Evolutionary conservation across 306 rosid species (phyloP).

Genomic region (Prinsepia uniflora): DNA sequence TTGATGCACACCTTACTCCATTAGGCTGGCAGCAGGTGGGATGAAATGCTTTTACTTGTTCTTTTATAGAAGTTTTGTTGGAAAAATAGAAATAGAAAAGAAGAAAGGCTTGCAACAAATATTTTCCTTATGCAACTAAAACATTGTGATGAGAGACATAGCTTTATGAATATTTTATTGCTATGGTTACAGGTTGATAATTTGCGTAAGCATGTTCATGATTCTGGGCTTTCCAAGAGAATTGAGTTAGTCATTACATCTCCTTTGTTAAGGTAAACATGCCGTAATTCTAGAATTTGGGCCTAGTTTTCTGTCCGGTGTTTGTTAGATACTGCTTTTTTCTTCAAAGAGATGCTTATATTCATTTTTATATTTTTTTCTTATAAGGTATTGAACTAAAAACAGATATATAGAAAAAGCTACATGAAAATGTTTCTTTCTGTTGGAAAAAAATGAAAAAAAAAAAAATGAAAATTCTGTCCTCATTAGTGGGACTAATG

Average conservation of each 20-base stretch:
- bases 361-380: not conserved
- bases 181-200: conserved; percentile 40
- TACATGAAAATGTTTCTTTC: not conserved
- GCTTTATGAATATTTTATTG: not conserved
- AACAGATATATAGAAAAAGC: not conserved
- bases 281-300: not conserved
- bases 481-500: not conserved
- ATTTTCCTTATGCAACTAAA: not conserved
- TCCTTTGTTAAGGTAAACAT: conserved; percentile 42
- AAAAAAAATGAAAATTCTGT: not conserved
- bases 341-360: not conserved
- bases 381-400: not conserved
- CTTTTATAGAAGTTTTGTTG: not conserved
- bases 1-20: conserved; percentile 49
- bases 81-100: conserved; percentile 8
- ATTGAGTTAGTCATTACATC: conserved; percentile 46
- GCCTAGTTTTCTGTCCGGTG: not conserved
- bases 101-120: not conserved
- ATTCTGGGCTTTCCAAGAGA: conserved; percentile 40
- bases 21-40: conserved; percentile 57
- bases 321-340: not conserved
- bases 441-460: not conserved
- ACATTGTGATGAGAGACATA: not conserved
- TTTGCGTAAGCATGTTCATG: conserved; percentile 47
- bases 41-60: conserved; percentile 8